Evolutionary conservation across 495 filamentous ascomycete species (phyloP), one percentile per base, ranked within the genome.

Genomic region (Barbatosphaeria neglecta): DNA sequence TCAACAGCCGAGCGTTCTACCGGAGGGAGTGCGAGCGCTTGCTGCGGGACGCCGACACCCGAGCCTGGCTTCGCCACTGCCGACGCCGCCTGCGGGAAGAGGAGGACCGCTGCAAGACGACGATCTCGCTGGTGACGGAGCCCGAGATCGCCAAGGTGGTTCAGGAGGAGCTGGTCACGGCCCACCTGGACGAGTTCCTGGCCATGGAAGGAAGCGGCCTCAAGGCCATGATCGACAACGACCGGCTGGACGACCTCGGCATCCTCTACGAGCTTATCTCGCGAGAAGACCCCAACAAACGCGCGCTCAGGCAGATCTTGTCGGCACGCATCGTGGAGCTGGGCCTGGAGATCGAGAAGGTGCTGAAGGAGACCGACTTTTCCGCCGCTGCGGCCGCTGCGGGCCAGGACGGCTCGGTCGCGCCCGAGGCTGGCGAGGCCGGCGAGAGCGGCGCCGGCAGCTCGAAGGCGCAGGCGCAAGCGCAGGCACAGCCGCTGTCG

Each of bases 151-250:
- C 79, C 20, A 63, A 70, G 4, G 81, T 96, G 0, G 72, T 99
- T 9, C 87, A 97, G 52, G 62, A 81, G 23, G 80, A 92, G 63
- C 64, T 99, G 24, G 86, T 97, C 40, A 67, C 64, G 23, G 75
- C 74, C 8, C 83, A 87, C 45, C 77, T 96, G 11, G 66, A 76
- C 4, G 90, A 94, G 13, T 83, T 99, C 43, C 78, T 97, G 46
- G 75, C 79, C 19, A 76, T 95, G 57, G 86, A 95, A 54, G 78
- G 79, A 1, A 94, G 81, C 44, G 92, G 92, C 17, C 77, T 96
- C 41, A 77, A 76, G 44, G 74, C 73, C 54, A 99, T 99, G 92
- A 81, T 97, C 33, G 88, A 96, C 55, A 86, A 95, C 50, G 84
- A 96, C 54, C 77, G 81, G 39, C 42, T 83, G 15, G 78, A 85